A percentile compares a stretch with the other conserved stretches of the same genome.
These are phyloP conservation scores for Gaertneriomyces semiglobifer DNA, from an alignment of 192 early-diverging fungal species.

Conservation along the genomic window DNA sequence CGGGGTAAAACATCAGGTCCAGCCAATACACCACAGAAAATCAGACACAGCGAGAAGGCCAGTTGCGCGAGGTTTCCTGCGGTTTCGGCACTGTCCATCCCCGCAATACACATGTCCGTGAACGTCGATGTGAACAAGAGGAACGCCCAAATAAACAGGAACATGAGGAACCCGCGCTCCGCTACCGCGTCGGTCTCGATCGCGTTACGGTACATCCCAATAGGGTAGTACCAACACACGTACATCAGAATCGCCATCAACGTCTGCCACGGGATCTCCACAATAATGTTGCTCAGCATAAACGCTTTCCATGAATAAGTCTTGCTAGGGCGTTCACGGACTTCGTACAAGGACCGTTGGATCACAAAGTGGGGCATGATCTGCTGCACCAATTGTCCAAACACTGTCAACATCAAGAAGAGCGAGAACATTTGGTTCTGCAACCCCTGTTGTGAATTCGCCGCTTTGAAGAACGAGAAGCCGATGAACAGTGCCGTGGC, in stretches of 20 bases:
- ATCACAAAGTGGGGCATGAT: conserved; percentile 16
- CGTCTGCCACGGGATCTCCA: conserved; percentile 16
- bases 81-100: conserved; percentile 13
- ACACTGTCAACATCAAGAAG: conserved; percentile 38
- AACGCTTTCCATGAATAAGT: conserved; percentile 17
- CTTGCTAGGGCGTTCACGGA: conserved; percentile 12
- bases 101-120: conserved; percentile 12
- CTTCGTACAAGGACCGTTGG: conserved; percentile 17
- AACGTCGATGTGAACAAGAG: conserved; percentile 13
- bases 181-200: neutral
- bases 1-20: conserved; percentile 47
- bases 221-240: conserved; percentile 15
- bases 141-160: conserved; percentile 10
- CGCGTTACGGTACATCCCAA: neutral
- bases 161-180: conserved; percentile 12
- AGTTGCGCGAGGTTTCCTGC: conserved; percentile 15
- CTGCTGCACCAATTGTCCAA: conserved; percentile 9
- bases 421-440: conserved; percentile 69
- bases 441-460: conserved; percentile 50
- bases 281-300: conserved; percentile 12
- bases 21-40: conserved; percentile 8
- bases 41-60: conserved; percentile 13
- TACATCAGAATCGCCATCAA: conserved; percentile 7
- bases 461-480: conserved; percentile 68
- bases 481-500: conserved; percentile 44